These are phyloP conservation scores for Paramecium octaurelia DNA, from an alignment of 73 alveolate genomes.

Conservation along the genomic window DNA sequence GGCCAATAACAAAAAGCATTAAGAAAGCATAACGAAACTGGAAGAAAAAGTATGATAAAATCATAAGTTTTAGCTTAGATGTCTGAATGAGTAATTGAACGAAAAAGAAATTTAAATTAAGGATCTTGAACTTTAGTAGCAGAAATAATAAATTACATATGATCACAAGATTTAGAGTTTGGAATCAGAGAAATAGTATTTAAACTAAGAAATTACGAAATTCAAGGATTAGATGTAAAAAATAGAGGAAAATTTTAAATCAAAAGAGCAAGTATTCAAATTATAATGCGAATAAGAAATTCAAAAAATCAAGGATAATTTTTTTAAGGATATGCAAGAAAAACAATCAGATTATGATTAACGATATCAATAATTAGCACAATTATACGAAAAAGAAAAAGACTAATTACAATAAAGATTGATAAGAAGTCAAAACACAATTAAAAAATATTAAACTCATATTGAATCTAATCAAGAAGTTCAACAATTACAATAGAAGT, in stretches of 20 bases:
- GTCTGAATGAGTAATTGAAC: background rate
- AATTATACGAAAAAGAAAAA: constrained; percentile 36
- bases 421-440: background rate
- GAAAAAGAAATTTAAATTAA: background rate
- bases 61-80: background rate
- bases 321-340: background rate
- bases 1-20: background rate
- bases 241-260: background rate
- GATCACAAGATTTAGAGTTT: background rate
- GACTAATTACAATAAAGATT: constrained; percentile 16
- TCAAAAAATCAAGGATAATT: background rate
- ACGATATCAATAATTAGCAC: background rate
- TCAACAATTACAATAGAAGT: background rate
- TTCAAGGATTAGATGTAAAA: background rate
- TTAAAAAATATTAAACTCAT: constrained; percentile 36
- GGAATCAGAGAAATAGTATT: background rate
- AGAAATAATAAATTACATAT: constrained; percentile 4
- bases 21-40: background rate
- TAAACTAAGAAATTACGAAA: background rate
- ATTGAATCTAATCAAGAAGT: constrained; percentile 8
- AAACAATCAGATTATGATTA: constrained; percentile 29
- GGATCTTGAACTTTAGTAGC: background rate
- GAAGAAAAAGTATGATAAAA: background rate
- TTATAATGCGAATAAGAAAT: constrained; percentile 25
- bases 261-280: background rate